Conservation (phyloP, 164 flowering plant genomes). For the Vitis rupestris region DNA sequence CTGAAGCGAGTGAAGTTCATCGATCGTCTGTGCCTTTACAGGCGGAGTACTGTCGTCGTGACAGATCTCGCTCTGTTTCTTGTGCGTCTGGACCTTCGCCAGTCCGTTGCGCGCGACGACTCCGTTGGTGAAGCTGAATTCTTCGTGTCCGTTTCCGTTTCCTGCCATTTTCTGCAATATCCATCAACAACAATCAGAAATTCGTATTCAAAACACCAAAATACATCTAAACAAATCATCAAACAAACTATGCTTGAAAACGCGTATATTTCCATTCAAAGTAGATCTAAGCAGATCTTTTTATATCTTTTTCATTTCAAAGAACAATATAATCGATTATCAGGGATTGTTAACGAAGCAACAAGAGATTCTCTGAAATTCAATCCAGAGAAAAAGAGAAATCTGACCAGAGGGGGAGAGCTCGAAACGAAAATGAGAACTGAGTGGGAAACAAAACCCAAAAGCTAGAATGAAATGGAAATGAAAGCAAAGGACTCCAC, state of each 20-base stretch:
- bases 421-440: conserved; percentile 2
- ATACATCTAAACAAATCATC: too few relatives aligned
- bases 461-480: conserved; percentile 11
- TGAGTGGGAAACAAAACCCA: not conserved
- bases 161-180: conserved; percentile 32
- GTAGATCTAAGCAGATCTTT: too few relatives aligned
- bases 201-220: too few relatives aligned
- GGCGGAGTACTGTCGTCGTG: conserved; percentile 62
- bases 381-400: not conserved
- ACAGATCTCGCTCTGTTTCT: conserved; percentile 46
- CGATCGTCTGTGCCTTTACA: conserved; percentile 76
- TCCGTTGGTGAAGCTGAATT: conserved; percentile 25
- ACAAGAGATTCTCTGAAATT: not conserved
- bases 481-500: conserved; percentile 10
- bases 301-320: too few relatives aligned
- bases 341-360: too few relatives aligned
- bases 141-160: conserved; percentile 40
- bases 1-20: conserved; percentile 81
- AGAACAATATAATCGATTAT: too few relatives aligned
- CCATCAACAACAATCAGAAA: too few relatives aligned
- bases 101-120: conserved; percentile 34
- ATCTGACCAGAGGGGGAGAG: conserved; percentile 12
- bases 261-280: too few relatives aligned
- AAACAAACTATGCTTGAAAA: too few relatives aligned
- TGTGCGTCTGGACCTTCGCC: conserved; percentile 41